Evolutionary conservation across 2,329 filamentous ascomycete species (phyloP).

Genomic region (Periconia sp.): DNA sequence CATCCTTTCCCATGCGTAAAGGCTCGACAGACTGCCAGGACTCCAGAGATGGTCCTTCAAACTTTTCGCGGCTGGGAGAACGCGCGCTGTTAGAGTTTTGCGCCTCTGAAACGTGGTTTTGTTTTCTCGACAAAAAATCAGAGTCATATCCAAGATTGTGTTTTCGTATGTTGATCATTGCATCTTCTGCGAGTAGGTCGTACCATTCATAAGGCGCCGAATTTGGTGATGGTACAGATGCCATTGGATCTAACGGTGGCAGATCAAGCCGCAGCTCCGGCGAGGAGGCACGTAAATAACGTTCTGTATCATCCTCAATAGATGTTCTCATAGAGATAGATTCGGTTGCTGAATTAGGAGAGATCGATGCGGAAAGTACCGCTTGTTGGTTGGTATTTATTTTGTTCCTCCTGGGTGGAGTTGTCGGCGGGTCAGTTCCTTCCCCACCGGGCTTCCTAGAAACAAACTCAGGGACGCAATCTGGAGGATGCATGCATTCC

Average conservation of each 20-base stretch:
- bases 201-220: conserved; percentile 54
- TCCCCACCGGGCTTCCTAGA: too few relatives aligned
- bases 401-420: conserved; percentile 2
- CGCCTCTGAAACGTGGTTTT: conserved; percentile 24
- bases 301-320: conserved; percentile 21
- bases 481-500: conserved; percentile 43
- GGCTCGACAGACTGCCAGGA: conserved; percentile 27
- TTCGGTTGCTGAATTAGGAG: conserved; percentile 1
- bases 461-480: too few relatives aligned
- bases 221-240: conserved; percentile 43
- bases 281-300: conserved; percentile 23
- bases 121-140: conserved; percentile 24
- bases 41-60: conserved; percentile 15
- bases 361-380: conserved; percentile 16
- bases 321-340: conserved; percentile 23
- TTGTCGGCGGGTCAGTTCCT: conserved; percentile 9
- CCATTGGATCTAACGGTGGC: conserved; percentile 30
- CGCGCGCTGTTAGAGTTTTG: conserved; percentile 16
- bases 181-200: conserved; percentile 50
- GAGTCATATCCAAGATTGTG: conserved; percentile 37
- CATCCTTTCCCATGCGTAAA: conserved; percentile 37
- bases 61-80: conserved; percentile 5
- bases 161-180: conserved; percentile 40
- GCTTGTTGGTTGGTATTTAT: conserved; percentile 13
- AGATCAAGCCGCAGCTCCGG: conserved; percentile 35